These are phyloP conservation scores for Hypsizygus marmoreus DNA, from an alignment of 768 basidiomycete species.

Conservation along the genomic window DNA sequence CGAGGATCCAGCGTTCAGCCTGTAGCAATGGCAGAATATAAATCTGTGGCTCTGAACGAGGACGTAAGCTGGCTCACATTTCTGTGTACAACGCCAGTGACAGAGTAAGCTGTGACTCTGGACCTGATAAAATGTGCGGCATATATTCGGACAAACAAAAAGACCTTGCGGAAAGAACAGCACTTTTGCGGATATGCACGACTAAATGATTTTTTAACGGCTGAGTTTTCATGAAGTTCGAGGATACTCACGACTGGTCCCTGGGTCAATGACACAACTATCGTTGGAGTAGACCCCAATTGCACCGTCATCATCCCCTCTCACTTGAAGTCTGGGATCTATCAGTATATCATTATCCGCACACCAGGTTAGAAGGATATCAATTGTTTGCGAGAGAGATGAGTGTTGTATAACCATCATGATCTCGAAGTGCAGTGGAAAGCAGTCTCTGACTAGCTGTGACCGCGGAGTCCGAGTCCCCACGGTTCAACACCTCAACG, in stretches of 20 bases:
- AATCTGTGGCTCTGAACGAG: slow-evolving; percentile 1
- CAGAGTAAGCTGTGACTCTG: slow-evolving; percentile 60
- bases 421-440: too few species aligned
- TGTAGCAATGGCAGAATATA: slow-evolving; percentile 24
- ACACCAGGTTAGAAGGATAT: slow-evolving; percentile 51
- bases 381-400: slow-evolving; percentile 19
- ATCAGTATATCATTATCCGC: slow-evolving; percentile 43
- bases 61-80: slow-evolving; percentile 46
- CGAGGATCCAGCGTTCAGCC: slow-evolving; percentile 50
- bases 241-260: slow-evolving; percentile 37
- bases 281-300: slow-evolving; percentile 40
- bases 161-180: slow-evolving; percentile 61
- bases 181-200: slow-evolving; percentile 61
- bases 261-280: slow-evolving; percentile 30
- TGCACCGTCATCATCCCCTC: slow-evolving; percentile 22
- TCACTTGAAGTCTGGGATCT: slow-evolving; percentile 45
- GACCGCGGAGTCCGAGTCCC: too few species aligned
- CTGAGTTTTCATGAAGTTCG: neutral
- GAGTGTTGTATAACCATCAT: neutral
- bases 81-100: slow-evolving; percentile 67
- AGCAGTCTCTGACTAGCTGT: too few species aligned
- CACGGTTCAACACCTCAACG: too few species aligned
- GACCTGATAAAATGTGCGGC: slow-evolving; percentile 50
- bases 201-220: slow-evolving; percentile 40
- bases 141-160: slow-evolving; percentile 51